Evolutionary conservation across 805 yeast species (phyloP), one percentile per base, ranked within the genome.

Genomic region (Ascoidea tarda): DNA sequence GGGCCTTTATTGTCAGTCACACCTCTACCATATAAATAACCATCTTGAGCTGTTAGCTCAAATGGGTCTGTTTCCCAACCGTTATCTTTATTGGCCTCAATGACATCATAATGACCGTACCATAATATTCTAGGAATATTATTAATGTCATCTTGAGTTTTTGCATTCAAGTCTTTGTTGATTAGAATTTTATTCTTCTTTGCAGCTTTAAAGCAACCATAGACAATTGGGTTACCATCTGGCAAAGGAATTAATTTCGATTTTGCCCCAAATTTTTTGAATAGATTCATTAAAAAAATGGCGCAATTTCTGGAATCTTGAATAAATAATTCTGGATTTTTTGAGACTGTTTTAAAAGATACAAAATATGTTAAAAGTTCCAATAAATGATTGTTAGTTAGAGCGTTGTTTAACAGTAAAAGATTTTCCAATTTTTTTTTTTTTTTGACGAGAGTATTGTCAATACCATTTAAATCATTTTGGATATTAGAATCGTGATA

Each of bases 61-160:
- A 84, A 93, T 0, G 98, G 98, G 56, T 84, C 82, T 0, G 93
- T 77, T 6, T 71, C 64, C 97, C 98, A 91, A 33, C 72, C 72
- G 5, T 71, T 73, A 28, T 71, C 68, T 50, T 74, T 74, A 42
- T 78, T 77, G 0, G 95, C 95, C 54, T 84, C 86, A 46, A 91
- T 88, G 32, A 91, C 96, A 67, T 91, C 99, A 63, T 93, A 91
- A 70, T 91, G 99, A 1, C 96, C 98, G 66, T 91, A 91, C 84
- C 95, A 91, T 49, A 91, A 65, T 5, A 88, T 73, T 53, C 86
- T 70, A 49, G 79, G 66, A 33, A 60, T 60, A 16, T 53, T 47
- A 2, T 52, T 49, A 6, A 53, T 50, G 4, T 12, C 3, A 10
- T 52, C 57, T 32, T 52, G 46, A 16, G 52, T 48, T 16, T 55